Percentiles rank a stretch among this genome's conserved stretches.
Evolutionary conservation across 2,329 filamentous ascomycete genomes (phyloP).

Genomic region (Monilinia vaccinii-corymbosi): DNA sequence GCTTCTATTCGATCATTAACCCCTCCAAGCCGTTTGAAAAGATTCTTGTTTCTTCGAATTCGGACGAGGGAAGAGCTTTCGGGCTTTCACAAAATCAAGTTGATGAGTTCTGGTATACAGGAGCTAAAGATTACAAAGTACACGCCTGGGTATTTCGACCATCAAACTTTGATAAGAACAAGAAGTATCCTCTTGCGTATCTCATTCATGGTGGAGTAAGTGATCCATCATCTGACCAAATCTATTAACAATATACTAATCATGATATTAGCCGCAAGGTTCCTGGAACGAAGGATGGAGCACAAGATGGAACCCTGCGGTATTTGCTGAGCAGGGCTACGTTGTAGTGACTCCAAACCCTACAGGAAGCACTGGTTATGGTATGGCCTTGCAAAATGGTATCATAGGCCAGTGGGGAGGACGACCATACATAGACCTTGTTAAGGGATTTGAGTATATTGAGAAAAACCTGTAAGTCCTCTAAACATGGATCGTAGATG

Average conservation of each 20-base stretch:
- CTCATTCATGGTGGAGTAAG: constrained; percentile 65
- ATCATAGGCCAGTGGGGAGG: constrained; percentile 80
- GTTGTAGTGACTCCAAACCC: constrained; percentile 75
- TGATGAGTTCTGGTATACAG: constrained; percentile 60
- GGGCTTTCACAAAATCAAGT: constrained; percentile 56
- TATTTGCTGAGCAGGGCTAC: constrained; percentile 83
- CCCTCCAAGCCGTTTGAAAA: constrained; percentile 34
- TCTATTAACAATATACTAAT: not conserved
- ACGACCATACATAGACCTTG: constrained; percentile 73
- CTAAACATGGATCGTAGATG: not conserved
- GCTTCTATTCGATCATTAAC: constrained; percentile 48
- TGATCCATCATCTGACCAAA: not conserved
- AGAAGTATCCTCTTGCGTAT: constrained; percentile 72
- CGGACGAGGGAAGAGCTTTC: constrained; percentile 56
- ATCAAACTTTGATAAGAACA: constrained; percentile 53
- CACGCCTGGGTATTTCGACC: constrained; percentile 57
- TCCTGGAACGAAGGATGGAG: constrained; percentile 35
- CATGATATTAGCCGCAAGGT: constrained; percentile 24
- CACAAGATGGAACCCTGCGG: constrained; percentile 76
- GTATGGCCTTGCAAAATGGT: constrained; percentile 65
- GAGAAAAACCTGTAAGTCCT: constrained; percentile 43
- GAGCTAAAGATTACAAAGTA: constrained; percentile 53
- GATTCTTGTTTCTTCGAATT: constrained; percentile 49
- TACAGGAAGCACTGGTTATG: constrained; percentile 75
- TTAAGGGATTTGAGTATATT: constrained; percentile 68